Base-by-base conservation (phyloP, 1,284 basidiomycete species). In the Vanrija pseudolonga region DNA sequence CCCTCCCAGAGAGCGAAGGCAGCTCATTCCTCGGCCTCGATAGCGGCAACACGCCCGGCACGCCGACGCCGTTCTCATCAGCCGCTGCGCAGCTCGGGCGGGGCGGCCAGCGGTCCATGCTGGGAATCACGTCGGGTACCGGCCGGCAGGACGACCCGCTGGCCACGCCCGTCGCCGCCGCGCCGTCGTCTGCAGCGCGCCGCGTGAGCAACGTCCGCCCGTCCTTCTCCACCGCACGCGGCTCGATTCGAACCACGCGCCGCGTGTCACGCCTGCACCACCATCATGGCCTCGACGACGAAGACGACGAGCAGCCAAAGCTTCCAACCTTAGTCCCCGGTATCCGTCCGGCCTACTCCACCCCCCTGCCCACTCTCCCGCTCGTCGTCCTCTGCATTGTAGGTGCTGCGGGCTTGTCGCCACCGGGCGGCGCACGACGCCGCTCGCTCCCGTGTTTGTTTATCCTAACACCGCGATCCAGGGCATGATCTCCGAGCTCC, bases 321-420 rank as follows among this genome's bases (percentile, higher is more conserved):
- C 57, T 77, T 19, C 76, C 76, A 8, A 68, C 64, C 4, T 59
- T 77, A 22, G 69, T 76, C 19, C 73, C 74, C 8, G 74, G 74
- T 9, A 77, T 77, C 40, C 60, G 76, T 19, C 73, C 74, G 3
- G 76, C 76, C 9, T 77, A 76, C 55, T 72, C 75, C 11, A 94
- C 90, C 2, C 91, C 92, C 3, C 73, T 97, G 23, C 93, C 92
- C 1, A 78, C 80, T n/a, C 76, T 97, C 42, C 88, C 92, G 0
- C 93, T 96, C 86, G 80, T 87, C 61, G 93, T 96, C 3, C 77
- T 97, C 43, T 94, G 90, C 49, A 92, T 95, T 57, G 90, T 92
- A 71, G 73, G 85, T 78, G 32, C 3, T 36, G 11, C 15, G 2
- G 39, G 15, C 32, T 32, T 32, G 32, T 32, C 32, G 32, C 32